Percentiles rank a stretch among this genome's conserved stretches.
Evolutionary conservation across 2,329 filamentous ascomycete genomes (phyloP).

Genomic region (Aspergillus piperis): DNA sequence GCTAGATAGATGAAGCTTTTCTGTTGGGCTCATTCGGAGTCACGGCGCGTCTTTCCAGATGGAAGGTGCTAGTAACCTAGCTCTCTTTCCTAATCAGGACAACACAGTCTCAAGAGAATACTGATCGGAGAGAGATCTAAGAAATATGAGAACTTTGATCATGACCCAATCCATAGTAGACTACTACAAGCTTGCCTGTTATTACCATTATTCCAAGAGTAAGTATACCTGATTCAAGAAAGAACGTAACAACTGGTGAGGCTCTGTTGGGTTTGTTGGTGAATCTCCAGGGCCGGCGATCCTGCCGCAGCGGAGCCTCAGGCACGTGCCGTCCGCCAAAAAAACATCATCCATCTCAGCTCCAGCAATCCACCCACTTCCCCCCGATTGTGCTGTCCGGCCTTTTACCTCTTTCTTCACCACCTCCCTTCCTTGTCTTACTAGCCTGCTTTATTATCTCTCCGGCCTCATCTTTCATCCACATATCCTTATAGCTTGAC

Average conservation of each 20-base stretch:
- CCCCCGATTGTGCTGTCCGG: constrained; percentile 2
- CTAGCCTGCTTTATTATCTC: background rate
- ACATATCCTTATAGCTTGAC: background rate
- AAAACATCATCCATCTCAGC: constrained; percentile 33
- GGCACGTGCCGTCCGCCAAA: constrained; percentile 28
- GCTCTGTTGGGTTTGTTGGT: background rate
- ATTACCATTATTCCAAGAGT: no score
- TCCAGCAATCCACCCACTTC: constrained; percentile 22
- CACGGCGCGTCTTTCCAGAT: background rate
- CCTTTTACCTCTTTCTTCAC: constrained; percentile 10
- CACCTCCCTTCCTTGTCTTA: constrained; percentile 2
- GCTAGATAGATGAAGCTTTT: background rate
- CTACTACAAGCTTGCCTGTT: no score
- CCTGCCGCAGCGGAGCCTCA: constrained; percentile 28
- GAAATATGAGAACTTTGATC: no score
- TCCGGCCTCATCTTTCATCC: background rate
- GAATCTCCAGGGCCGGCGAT: constrained; percentile 21
- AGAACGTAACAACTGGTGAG: background rate
- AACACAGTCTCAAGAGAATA: no score
- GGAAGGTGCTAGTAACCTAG: no score
- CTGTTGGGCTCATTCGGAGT: background rate
- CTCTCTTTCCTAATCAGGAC: no score
- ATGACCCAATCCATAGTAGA: no score
- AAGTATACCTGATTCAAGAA: no score
- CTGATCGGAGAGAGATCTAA: no score